Percentiles rank a stretch among this genome's conserved stretches.
These are phyloP conservation scores for Houttuynia cordata DNA, from an alignment of 164 flowering plant species.

Conservation along the genomic window DNA sequence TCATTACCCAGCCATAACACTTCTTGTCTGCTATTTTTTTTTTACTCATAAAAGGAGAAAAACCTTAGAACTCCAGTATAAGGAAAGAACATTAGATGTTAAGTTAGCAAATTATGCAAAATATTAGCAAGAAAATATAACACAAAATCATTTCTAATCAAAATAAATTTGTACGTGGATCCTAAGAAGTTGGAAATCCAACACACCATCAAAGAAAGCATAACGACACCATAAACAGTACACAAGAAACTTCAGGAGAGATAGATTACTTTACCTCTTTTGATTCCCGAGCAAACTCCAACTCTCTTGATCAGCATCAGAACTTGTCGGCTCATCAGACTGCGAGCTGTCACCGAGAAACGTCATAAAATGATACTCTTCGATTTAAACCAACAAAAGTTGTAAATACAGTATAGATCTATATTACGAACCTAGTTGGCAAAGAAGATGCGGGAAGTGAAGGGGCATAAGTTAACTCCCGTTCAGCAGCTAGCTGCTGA, in stretches of 20 bases:
- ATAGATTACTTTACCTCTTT: constrained; percentile 30
- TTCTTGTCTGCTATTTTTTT: constrained; percentile 39
- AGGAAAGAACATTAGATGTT: background rate
- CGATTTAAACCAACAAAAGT: background rate
- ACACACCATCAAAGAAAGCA: background rate
- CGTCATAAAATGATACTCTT: background rate
- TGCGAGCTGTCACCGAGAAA: constrained; percentile 21
- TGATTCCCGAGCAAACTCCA: constrained; percentile 38
- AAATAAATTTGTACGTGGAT: no score
- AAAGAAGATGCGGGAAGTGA: constrained; percentile 22
- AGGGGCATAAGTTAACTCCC: constrained; percentile 54
- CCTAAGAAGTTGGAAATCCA: no score
- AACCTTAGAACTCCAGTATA: background rate
- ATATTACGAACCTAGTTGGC: constrained; percentile 8
- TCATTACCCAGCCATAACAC: constrained; percentile 50
- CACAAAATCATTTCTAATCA: no score
- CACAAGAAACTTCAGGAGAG: background rate
- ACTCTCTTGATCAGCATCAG: constrained; percentile 21
- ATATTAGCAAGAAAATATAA: background rate
- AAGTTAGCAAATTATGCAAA: no score
- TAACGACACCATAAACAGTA: background rate
- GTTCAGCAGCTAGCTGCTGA: constrained; percentile 63
- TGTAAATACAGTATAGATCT: background rate
- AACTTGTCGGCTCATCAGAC: constrained; percentile 16
- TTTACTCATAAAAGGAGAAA: background rate